phyloP scores from a whole-genome alignment of 139 green algal genomes.

The Microglena sp. region DNA sequence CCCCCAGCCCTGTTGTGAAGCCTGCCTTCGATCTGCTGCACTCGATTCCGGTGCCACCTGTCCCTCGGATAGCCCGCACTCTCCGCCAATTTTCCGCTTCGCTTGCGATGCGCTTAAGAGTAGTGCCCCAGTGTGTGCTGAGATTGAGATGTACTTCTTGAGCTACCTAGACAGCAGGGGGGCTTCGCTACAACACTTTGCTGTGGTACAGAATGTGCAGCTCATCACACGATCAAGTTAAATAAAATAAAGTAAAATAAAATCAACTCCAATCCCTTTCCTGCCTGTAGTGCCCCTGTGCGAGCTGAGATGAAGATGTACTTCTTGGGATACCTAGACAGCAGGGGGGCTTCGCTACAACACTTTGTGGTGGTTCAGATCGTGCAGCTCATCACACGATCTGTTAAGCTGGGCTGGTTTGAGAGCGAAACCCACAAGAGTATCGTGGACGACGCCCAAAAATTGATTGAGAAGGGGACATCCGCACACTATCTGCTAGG shows the following conservation, averaged over 20 bases:
- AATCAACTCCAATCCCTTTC: too few relatives aligned
- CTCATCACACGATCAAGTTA: slow-evolving; percentile 89
- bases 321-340: slow-evolving; percentile 79
- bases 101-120: too few relatives aligned
- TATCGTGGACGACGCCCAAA: slow-evolving; percentile 82
- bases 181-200: slow-evolving; percentile 64
- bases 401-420: slow-evolving; percentile 93
- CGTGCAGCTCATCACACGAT: slow-evolving; percentile 79
- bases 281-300: slow-evolving; percentile 31
- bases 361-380: slow-evolving; percentile 68
- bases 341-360: slow-evolving; percentile 59
- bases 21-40: too few relatives aligned
- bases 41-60: too few relatives aligned
- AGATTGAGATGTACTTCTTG: slow-evolving; percentile 84
- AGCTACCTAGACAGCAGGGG: slow-evolving; percentile 73
- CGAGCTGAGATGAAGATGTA: slow-evolving; percentile 78
- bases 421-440: slow-evolving; percentile 68
- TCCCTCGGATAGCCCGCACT: too few relatives aligned
- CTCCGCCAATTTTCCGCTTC: too few relatives aligned
- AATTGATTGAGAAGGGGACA: slow-evolving; percentile 31
- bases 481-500: slow-evolving; percentile 79
- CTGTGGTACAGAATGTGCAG: slow-evolving; percentile 55
- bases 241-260: too few relatives aligned
- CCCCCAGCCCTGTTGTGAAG: too few relatives aligned
- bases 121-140: slow-evolving; percentile 46